Conservation (phyloP, 257 asterid genomes). For the Nicotiana otophora region DNA sequence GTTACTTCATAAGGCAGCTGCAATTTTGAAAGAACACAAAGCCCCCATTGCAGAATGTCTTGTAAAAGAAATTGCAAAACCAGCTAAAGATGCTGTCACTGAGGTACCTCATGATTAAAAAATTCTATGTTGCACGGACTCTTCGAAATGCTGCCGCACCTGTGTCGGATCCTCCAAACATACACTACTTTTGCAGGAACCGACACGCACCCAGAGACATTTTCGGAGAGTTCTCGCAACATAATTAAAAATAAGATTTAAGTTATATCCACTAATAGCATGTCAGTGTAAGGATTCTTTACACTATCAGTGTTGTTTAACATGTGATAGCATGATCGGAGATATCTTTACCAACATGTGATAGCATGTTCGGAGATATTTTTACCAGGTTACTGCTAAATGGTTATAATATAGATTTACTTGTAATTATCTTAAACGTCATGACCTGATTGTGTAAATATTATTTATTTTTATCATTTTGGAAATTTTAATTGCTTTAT, state of each 20-base stretch:
- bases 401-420: neutral
- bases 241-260: neutral
- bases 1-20: slow-evolving; percentile 97
- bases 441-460: neutral
- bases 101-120: slow-evolving; percentile 46
- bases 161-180: no score
- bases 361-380: neutral
- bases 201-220: no score
- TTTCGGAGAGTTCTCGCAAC: no score
- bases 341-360: neutral
- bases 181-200: no score
- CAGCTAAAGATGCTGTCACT: slow-evolving; percentile 85
- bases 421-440: neutral
- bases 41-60: slow-evolving; percentile 92
- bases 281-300: neutral
- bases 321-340: neutral
- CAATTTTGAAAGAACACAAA: slow-evolving; percentile 81
- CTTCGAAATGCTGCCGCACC: no score
- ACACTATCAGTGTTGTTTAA: neutral
- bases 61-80: slow-evolving; percentile 91
- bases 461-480: neutral
- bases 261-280: neutral
- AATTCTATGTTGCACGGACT: neutral
- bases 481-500: neutral
- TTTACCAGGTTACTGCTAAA: neutral